These are phyloP conservation scores for Populus tremula DNA, from an alignment of 345 rosid genomes.

Conservation along the genomic window DNA sequence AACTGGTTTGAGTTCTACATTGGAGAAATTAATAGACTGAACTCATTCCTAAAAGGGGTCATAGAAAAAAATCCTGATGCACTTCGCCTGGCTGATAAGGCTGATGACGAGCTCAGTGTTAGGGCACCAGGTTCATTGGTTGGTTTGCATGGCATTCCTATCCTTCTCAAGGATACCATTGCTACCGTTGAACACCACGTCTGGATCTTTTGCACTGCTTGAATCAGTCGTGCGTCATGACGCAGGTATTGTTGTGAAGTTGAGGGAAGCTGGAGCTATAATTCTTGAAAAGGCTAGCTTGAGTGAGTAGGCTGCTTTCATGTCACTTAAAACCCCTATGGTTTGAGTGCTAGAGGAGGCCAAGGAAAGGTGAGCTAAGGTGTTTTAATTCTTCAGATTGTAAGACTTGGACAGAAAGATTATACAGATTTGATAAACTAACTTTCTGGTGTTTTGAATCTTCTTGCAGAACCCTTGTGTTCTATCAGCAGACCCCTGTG, in stretches of 20 bases:
- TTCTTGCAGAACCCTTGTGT: slow-evolving; percentile 60
- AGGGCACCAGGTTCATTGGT: slow-evolving; percentile 17
- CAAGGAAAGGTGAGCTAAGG: slow-evolving; percentile 54
- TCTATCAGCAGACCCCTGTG: slow-evolving; percentile 50
- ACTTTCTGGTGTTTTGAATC: too few species aligned
- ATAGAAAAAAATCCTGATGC: slow-evolving; percentile 77
- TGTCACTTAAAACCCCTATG: slow-evolving; percentile 17
- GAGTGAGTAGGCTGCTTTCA: slow-evolving; percentile 48
- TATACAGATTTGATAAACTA: too few species aligned
- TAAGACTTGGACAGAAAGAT: not conserved
- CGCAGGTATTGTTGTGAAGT: slow-evolving; percentile 55
- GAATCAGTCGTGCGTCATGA: slow-evolving; percentile 60
- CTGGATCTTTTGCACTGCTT: slow-evolving; percentile 64
- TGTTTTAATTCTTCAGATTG: not conserved
- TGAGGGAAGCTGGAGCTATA: slow-evolving; percentile 61
- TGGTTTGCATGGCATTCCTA: slow-evolving; percentile 59
- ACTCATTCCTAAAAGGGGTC: slow-evolving; percentile 49
- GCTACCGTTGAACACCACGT: slow-evolving; percentile 68
- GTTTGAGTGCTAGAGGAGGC: slow-evolving; percentile 59
- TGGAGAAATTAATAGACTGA: slow-evolving; percentile 40
- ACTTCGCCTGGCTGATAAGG: slow-evolving; percentile 44
- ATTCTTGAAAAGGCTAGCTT: slow-evolving; percentile 75
- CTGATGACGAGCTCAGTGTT: slow-evolving; percentile 45
- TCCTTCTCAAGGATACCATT: slow-evolving; percentile 63
- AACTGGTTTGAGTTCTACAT: slow-evolving; percentile 46